Percentiles rank a stretch among this genome's conserved stretches.
These are phyloP conservation scores for Exsudoporus floridanus DNA, from an alignment of 1,284 basidiomycete species.

Conservation along the genomic window DNA sequence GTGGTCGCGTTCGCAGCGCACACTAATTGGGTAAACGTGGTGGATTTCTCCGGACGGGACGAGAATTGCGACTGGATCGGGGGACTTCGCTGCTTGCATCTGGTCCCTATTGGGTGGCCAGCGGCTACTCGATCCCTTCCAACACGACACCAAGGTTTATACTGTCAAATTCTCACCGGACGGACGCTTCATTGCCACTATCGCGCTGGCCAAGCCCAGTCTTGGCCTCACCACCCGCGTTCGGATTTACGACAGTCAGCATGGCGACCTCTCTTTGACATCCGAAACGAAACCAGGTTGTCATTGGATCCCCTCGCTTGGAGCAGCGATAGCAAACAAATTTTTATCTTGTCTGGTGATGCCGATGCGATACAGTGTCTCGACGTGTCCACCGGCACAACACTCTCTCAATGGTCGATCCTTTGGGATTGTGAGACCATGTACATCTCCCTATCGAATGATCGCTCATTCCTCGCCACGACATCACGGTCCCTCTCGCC, in stretches of 20 bases:
- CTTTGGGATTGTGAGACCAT: no score
- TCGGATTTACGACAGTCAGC: background rate
- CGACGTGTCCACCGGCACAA: background rate
- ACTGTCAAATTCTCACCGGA: constrained; percentile 3
- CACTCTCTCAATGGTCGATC: background rate
- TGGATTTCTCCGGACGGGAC: constrained; percentile 5
- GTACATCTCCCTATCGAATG: no score
- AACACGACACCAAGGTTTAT: background rate
- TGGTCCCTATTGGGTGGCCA: constrained; percentile 1
- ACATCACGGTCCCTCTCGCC: no score
- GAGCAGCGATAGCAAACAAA: background rate
- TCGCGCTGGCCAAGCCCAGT: no score
- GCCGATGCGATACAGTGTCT: background rate
- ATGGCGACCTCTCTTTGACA: background rate
- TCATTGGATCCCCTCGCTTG: background rate
- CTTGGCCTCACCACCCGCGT: background rate
- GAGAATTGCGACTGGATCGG: constrained; percentile 4
- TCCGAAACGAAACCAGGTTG: background rate
- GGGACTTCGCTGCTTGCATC: background rate
- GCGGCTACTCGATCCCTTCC: constrained; percentile 1
- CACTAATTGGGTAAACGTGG: background rate
- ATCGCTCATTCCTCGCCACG: no score
- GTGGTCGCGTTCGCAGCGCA: background rate
- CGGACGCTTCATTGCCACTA: constrained; percentile 1
- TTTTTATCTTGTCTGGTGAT: background rate